These are phyloP conservation scores for Phytophthora crassamura DNA, from an alignment of 352 stramenopile genomes.

Conservation along the genomic window DNA sequence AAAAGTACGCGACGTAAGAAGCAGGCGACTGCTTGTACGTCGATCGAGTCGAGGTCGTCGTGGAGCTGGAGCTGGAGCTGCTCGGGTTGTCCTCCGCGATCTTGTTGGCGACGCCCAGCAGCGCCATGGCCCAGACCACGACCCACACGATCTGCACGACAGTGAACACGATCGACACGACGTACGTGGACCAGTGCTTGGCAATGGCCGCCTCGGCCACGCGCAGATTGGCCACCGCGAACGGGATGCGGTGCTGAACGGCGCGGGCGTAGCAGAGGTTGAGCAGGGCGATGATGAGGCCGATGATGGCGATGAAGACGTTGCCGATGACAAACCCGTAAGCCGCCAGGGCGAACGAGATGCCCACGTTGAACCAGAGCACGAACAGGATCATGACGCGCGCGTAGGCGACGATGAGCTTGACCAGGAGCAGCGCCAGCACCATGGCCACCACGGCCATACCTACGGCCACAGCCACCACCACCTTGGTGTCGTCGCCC, in stretches of 20 bases:
- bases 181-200: slow-evolving; percentile 90
- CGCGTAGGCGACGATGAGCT: slow-evolving; percentile 82
- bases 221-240: slow-evolving; percentile 93
- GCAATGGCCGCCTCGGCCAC: slow-evolving; percentile 90
- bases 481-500: slow-evolving; percentile 62
- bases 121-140: slow-evolving; percentile 87
- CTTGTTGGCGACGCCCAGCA: slow-evolving; percentile 89
- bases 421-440: slow-evolving; percentile 70
- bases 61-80: slow-evolving; percentile 21
- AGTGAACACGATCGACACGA: slow-evolving; percentile 87
- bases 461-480: slow-evolving; percentile 57
- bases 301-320: slow-evolving; percentile 75
- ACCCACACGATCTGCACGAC: slow-evolving; percentile 92
- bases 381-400: slow-evolving; percentile 87
- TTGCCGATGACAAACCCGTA: slow-evolving; percentile 78
- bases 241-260: slow-evolving; percentile 92
- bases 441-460: slow-evolving; percentile 71
- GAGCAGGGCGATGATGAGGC: slow-evolving; percentile 65
- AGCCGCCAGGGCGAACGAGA: slow-evolving; percentile 67
- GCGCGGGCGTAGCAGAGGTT: slow-evolving; percentile 88
- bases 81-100: slow-evolving; percentile 61
- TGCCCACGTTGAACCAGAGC: slow-evolving; percentile 87
- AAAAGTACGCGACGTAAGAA: slow-evolving; percentile 55
- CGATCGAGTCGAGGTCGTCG: slow-evolving; percentile 34
- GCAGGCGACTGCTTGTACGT: slow-evolving; percentile 42